phyloP scores from a whole-genome alignment of 2,329 filamentous ascomycete species.

The Curvularia verruculosa region DNA sequence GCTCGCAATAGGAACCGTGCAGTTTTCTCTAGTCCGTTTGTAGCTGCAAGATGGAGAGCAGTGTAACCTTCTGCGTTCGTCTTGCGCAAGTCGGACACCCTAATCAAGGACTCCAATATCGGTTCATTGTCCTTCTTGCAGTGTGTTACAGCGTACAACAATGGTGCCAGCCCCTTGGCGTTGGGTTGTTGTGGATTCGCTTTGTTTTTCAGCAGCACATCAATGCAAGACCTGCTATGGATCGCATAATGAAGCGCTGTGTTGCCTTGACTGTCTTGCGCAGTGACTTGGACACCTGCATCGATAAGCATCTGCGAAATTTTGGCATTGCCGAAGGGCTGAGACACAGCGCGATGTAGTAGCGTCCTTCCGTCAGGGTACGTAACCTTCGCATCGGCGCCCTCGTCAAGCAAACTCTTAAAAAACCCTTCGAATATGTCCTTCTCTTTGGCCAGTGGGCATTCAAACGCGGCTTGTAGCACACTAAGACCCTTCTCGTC shows the following conservation, averaged over 20 bases:
- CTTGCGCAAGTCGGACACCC: constrained; percentile 28
- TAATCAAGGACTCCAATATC: constrained; percentile 34
- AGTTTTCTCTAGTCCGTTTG: constrained; percentile 30
- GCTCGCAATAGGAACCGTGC: constrained; percentile 33
- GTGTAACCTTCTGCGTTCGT: constrained; percentile 24
- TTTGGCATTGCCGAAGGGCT: constrained; percentile 22
- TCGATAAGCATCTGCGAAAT: constrained; percentile 33
- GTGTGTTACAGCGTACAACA: constrained; percentile 24
- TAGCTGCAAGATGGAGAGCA: constrained; percentile 39
- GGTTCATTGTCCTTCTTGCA: constrained; percentile 26
- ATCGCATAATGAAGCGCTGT: constrained; percentile 38
- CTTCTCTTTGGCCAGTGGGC: constrained; percentile 32
- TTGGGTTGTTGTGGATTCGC: constrained; percentile 29
- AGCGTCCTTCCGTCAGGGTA: constrained; percentile 41
- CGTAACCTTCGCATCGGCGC: constrained; percentile 27
- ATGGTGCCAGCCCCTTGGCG: constrained; percentile 29
- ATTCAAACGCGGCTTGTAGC: constrained; percentile 37
- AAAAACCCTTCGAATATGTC: constrained; percentile 30
- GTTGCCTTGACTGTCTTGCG: constrained; percentile 31
- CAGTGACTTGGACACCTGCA: constrained; percentile 29
- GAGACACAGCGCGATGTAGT: constrained; percentile 36
- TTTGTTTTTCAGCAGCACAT: constrained; percentile 32
- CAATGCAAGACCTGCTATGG: constrained; percentile 30
- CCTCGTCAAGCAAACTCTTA: constrained; percentile 33
- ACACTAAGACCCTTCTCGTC: constrained; percentile 31